These are phyloP conservation scores for Talaromyces atroroseus DNA, from an alignment of 2,329 filamentous ascomycete species.

Conservation along the genomic window DNA sequence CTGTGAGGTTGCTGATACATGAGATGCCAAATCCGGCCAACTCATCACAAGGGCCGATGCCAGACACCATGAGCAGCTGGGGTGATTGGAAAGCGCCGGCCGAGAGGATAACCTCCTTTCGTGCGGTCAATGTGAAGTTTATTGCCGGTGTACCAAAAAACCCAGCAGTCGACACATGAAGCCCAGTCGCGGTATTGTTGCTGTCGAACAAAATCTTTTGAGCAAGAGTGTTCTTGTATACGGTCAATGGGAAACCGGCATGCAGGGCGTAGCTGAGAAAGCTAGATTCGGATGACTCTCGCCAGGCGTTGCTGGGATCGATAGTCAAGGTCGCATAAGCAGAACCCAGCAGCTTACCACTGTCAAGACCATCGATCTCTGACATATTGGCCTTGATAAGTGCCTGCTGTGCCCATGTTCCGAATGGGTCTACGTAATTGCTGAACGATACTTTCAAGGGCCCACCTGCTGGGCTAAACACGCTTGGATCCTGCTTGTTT, in stretches of 20 bases:
- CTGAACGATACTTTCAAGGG: conserved; percentile 30
- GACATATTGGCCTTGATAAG: conserved; percentile 24
- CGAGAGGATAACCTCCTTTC: conserved; percentile 41
- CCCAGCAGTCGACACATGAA: conserved; percentile 16
- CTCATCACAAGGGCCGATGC: conserved; percentile 25
- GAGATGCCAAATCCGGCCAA: conserved; percentile 26
- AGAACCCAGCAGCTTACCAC: conserved; percentile 21
- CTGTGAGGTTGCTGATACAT: conserved; percentile 16
- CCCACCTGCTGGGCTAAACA: conserved; percentile 19
- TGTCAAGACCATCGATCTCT: conserved; percentile 24
- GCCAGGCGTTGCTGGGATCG: conserved; percentile 19
- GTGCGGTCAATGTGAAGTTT: conserved; percentile 24
- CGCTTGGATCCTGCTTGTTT: conserved; percentile 19
- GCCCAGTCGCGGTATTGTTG: conserved; percentile 23
- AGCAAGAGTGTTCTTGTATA: conserved; percentile 31
- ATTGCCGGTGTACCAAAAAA: conserved; percentile 11
- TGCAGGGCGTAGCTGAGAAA: conserved; percentile 24
- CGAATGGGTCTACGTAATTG: conserved; percentile 23
- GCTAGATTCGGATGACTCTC: conserved; percentile 20
- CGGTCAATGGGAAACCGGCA: conserved; percentile 21
- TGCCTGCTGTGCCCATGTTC: conserved; percentile 23
- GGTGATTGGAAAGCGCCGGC: conserved; percentile 41
- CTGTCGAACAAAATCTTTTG: conserved; percentile 32
- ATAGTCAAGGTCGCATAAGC: conserved; percentile 28
- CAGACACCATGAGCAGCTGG: conserved; percentile 30